These are phyloP conservation scores for Rhizopogon vulgaris DNA, from an alignment of 768 basidiomycete species.

Conservation along the genomic window DNA sequence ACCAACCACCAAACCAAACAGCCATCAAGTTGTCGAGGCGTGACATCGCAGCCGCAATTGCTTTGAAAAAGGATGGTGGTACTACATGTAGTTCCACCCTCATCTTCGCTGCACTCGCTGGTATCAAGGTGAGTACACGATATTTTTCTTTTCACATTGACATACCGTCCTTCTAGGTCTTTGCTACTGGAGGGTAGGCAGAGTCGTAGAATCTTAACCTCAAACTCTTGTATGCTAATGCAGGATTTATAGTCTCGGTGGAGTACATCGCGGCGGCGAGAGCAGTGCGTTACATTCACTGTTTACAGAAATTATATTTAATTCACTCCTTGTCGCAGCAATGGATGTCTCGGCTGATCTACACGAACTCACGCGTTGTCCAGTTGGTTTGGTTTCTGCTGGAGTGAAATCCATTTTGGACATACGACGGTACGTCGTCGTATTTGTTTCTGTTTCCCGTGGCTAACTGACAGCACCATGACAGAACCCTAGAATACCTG, in stretches of 20 bases:
- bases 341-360: constrained; percentile 96
- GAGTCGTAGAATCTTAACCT: neutral
- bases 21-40: constrained; percentile 69
- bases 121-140: constrained; percentile 61
- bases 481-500: constrained; percentile 74
- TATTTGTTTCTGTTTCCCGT: neutral
- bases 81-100: constrained; percentile 72
- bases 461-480: neutral
- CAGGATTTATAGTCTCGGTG: constrained; percentile 52
- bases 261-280: constrained; percentile 77
- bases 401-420: constrained; percentile 95
- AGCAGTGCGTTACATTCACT: constrained; percentile 36
- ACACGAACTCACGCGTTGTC: constrained; percentile 80
- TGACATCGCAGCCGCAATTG: constrained; percentile 74
- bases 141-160: neutral
- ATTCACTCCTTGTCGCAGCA: constrained; percentile 39
- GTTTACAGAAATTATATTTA: neutral
- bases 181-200: constrained; percentile 86
- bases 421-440: constrained; percentile 58
- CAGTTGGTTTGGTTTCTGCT: constrained; percentile 88
- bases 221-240: constrained; percentile 3
- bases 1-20: constrained; percentile 33
- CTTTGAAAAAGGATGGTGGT: constrained; percentile 68
- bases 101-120: constrained; percentile 71
- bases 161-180: constrained; percentile 45